Conservation (phyloP, 2,329 filamentous ascomycete species). For the Stagonosporopsis tanaceti region DNA sequence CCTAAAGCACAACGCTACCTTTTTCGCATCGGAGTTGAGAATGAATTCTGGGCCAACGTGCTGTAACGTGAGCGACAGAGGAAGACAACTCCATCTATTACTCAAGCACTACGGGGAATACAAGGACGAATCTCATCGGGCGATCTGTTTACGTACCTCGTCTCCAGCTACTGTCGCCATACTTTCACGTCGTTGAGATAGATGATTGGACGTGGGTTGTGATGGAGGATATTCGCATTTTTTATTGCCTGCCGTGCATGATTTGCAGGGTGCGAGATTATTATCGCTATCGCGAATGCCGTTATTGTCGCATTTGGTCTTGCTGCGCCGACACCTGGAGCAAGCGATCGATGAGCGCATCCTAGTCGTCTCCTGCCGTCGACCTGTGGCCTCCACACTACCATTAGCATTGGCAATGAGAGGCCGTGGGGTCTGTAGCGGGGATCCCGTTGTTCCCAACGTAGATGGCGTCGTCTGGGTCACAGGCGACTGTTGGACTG, state of each 20-base stretch:
- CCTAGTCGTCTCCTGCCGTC: slow-evolving; percentile 40
- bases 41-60: not conserved
- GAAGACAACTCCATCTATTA: not conserved
- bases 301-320: slow-evolving; percentile 86
- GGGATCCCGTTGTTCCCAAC: slow-evolving; percentile 35
- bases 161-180: slow-evolving; percentile 31
- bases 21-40: not conserved
- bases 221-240: slow-evolving; percentile 75
- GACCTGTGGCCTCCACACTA: slow-evolving; percentile 28
- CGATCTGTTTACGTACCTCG: slow-evolving; percentile 29
- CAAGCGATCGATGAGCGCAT: slow-evolving; percentile 85
- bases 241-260: slow-evolving; percentile 74
- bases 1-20: not conserved
- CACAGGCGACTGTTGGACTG: slow-evolving; percentile 34
- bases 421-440: slow-evolving; percentile 36
- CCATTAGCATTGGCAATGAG: slow-evolving; percentile 27
- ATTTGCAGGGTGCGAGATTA: slow-evolving; percentile 63
- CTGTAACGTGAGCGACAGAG: not conserved
- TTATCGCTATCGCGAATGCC: slow-evolving; percentile 67
- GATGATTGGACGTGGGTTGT: slow-evolving; percentile 34
- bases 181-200: slow-evolving; percentile 54
- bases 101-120: not conserved
- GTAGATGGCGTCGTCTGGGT: slow-evolving; percentile 40
- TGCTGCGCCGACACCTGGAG: slow-evolving; percentile 76
- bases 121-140: not conserved